Evolutionary conservation across 768 basidiomycete species (phyloP).

Genomic region (Trametes punicea): DNA sequence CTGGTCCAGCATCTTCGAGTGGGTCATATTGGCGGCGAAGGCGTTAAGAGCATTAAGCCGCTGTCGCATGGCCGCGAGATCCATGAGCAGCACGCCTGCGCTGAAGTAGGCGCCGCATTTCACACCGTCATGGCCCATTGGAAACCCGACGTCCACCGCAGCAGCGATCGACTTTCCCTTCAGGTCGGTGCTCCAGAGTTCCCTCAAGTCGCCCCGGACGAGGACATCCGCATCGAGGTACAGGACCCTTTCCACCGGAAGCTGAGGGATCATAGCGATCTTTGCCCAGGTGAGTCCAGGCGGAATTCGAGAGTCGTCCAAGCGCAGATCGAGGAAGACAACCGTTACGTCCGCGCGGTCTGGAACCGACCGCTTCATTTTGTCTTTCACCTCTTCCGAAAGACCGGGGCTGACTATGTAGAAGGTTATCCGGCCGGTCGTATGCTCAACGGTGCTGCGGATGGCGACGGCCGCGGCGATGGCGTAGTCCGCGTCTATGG

Average conservation of each 20-base stretch:
- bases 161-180: slow-evolving; percentile 42
- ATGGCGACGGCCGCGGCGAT: slow-evolving; percentile 49
- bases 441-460: slow-evolving; percentile 37
- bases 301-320: slow-evolving; percentile 29
- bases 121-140: slow-evolving; percentile 42
- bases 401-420: slow-evolving; percentile 52
- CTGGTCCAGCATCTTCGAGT: slow-evolving; percentile 42
- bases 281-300: slow-evolving; percentile 46
- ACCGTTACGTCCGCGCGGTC: slow-evolving; percentile 34
- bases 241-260: slow-evolving; percentile 49
- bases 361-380: slow-evolving; percentile 29
- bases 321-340: slow-evolving; percentile 40
- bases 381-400: slow-evolving; percentile 32
- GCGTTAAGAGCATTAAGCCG: slow-evolving; percentile 27
- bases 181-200: slow-evolving; percentile 47
- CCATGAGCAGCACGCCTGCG: slow-evolving; percentile 50
- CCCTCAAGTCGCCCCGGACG: slow-evolving; percentile 37
- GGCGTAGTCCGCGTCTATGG: slow-evolving; percentile 42
- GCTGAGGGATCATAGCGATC: slow-evolving; percentile 41
- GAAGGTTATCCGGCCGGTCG: slow-evolving; percentile 40
- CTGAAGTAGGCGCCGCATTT: slow-evolving; percentile 46
- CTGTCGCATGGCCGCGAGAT: slow-evolving; percentile 40
- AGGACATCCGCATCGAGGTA: slow-evolving; percentile 55
- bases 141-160: slow-evolving; percentile 45
- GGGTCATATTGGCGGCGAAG: slow-evolving; percentile 27